Evolutionary conservation across 257 asterid genomes (phyloP), one percentile per base, ranked within the genome.

Genomic region (Linaria vulgaris): DNA sequence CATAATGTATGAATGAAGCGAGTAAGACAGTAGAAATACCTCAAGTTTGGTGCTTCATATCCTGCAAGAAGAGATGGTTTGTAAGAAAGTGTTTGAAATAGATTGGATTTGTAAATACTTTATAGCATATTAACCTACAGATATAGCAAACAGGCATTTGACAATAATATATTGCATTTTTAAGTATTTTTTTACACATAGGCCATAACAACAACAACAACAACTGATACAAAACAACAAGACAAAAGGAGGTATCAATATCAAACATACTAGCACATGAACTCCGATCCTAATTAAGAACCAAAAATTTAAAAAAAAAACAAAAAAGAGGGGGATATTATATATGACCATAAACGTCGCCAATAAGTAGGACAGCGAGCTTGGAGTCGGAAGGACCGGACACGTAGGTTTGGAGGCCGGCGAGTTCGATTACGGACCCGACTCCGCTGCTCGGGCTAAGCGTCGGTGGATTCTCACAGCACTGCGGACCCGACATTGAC

Each of bases 401-500:
- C 19, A 76, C 73, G 67, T 81, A 79, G 41, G 81, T 13, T 30
- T 80, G 76, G 68, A 79, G 78, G 25, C 84, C 91, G 14, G 71
- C 91, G 4, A 84, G 3, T 38, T 79, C 70, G 15, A 56, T 21
- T 21, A 79, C 78, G 11, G 74, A 64, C 39, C 88, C 91, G 57
- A 15, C 71, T 14, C 88, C 91, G 30, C 74, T 72, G 71, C 43
- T 71, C 57, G 85, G 71, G 72, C 73, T 74, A 59, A 80, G 49
- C 27, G 52, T 60, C 19, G 95, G 95, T n/a, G 95, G 88, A 12
- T 81, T 80, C 58, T 73, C 86, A 30, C 83, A 77, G 80, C 88
- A 80, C 70, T 78, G 76, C 14, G 82, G 78, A 13, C 87, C 88
- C 50, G 88, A 74, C 87, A 81, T 86, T 57, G 22, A 14, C 11